Evolutionary conservation across 306 rosid species (phyloP), one percentile per base, ranked within the genome.

Genomic region (Prunus mongolica): DNA sequence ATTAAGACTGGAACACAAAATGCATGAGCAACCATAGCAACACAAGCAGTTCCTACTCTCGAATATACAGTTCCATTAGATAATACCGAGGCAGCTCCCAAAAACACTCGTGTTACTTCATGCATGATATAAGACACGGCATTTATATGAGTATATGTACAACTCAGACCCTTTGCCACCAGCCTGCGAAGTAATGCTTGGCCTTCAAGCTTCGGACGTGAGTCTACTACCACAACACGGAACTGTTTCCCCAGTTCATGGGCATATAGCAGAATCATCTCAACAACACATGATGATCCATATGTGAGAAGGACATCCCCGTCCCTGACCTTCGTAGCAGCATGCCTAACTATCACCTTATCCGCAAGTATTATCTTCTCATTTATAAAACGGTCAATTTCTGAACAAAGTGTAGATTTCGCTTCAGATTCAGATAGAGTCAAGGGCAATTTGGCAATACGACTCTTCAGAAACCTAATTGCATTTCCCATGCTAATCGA

Each of bases 401-500:
- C 92, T 70, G 89, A 86, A 82, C 88, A 84, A 78, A 93, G 85
- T 47, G 85, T 51, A 73, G 87, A 51, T 86, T 93, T 93, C 71
- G 96, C 93, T 75, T 91, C 97, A 51, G 89, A 85, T 73, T 93
- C 96, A 5, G 86, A 84, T 55, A 84, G 84, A 74, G 65, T 87
- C 60, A 83, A 38, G 7, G 96, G 84, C 80, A 93, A 74, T 27
- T 87, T 87, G 57, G 90, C 86, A 76, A 89, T 82, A 55, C 84
- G 83, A 55, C 84, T 87, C 84, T 93, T 91, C 55, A 93, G 61
- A 86, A 87, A 91, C 82, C 89, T 84, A 66, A 93, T 84, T 49
- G 96, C 92, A 84, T 93, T 93, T 60, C 98, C 96, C 98, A 93
- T 91, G 85, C 97, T 87, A 49, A 91, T 75, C 49, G 98, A 93